Conservation (phyloP, 805 yeast genomes). For the Millerozyma acaciae region DNA sequence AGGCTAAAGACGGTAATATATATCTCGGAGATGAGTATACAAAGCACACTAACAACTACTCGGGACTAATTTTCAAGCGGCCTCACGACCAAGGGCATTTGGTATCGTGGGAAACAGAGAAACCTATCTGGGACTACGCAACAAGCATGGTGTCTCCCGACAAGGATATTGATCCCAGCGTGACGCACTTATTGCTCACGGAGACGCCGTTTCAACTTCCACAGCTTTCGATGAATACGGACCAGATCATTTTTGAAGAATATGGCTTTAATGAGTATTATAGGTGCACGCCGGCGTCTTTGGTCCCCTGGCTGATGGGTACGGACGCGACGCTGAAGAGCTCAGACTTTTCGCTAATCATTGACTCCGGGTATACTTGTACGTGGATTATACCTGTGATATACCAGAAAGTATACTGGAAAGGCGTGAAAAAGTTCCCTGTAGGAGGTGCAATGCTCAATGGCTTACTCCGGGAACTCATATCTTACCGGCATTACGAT, state of each 20-base stretch:
- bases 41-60: slow-evolving; percentile 60
- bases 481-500: slow-evolving; percentile 89
- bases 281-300: slow-evolving; percentile 58
- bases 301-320: slow-evolving; percentile 24
- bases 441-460: slow-evolving; percentile 85
- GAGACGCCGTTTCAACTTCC: slow-evolving; percentile 84
- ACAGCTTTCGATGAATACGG: slow-evolving; percentile 75
- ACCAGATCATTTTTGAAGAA: slow-evolving; percentile 92
- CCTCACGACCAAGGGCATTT: slow-evolving; percentile 90
- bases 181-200: slow-evolving; percentile 59
- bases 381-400: slow-evolving; percentile 86
- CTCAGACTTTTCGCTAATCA: slow-evolving; percentile 67
- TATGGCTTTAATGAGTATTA: slow-evolving; percentile 73
- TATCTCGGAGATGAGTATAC: slow-evolving; percentile 69
- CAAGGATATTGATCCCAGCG: slow-evolving; percentile 15
- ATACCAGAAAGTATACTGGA: slow-evolving; percentile 71
- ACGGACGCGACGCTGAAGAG: slow-evolving; percentile 6
- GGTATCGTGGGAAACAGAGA: slow-evolving; percentile 87
- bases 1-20: slow-evolving; percentile 70
- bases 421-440: slow-evolving; percentile 72
- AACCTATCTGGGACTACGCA: slow-evolving; percentile 85
- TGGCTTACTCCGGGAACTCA: slow-evolving; percentile 76
- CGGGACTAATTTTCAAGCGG: slow-evolving; percentile 69
- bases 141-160: slow-evolving; percentile 30
- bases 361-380: slow-evolving; percentile 85